Base-by-base conservation (phyloP, 768 basidiomycete genomes). In the Guyanaporus albipodus region DNA sequence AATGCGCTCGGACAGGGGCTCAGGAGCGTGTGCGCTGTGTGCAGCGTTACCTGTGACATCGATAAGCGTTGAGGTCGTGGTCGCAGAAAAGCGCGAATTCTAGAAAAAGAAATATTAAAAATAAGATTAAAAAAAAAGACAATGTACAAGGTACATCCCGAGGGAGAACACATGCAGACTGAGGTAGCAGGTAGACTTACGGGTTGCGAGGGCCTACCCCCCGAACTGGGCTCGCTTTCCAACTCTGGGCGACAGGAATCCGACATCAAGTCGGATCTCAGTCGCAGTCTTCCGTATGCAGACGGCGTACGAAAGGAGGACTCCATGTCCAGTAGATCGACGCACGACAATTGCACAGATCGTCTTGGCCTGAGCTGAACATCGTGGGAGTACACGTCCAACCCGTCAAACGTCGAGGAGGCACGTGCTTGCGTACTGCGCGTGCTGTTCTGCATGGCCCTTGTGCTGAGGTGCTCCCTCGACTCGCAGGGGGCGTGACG, bases 31-130 rank as follows among this genome's bases (percentile, higher is more conserved):
- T 10, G 12, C 33, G 36, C 34, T 49, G 9, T 46, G 60, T 8
- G 37, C 18, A 4, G 43, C 21, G 17, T 18, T 32, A 9, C 48
- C 10, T 2, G 43, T 10, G 11, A 55, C 49, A 6, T 63, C 58
- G 15, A 68, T 46, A 34, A 68, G 70, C 3, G 68, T 68, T 5
- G 69, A 62, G 0, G 59, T 62, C 6, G 68, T 69, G 26, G 68
- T 66, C 21, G 55, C 54, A 24, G 68, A 69, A 44, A 70, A 70
- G 15, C 64, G 68, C 8, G 68, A 69, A 34, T 36, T 53, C 69
- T 68, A 38, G 11, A 39, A 14, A n/a, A 21, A 24, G 29, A 17
- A 9, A 31, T 22, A 12, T 32, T 22, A 35, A 33, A 14, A 54
- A 36, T 4, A 33, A 19, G 14, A 10, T 19, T 24, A 29, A 36